Conservation (phyloP, 2,329 filamentous ascomycete species). For the Fusarium sp. region DNA sequence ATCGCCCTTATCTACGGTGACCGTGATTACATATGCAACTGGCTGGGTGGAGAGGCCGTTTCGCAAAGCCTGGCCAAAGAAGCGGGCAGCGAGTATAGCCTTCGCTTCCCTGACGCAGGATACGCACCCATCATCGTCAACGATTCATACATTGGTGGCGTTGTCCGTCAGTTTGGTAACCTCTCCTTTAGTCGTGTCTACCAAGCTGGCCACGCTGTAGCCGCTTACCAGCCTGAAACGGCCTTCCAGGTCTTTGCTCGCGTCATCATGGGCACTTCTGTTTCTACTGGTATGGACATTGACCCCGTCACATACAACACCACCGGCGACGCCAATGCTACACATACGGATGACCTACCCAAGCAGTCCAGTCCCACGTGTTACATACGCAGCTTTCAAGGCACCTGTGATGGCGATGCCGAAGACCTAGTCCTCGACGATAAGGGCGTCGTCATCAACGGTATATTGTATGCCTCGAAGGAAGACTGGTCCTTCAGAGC, state of each 20-base stretch:
- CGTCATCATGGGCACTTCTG: conserved; percentile 68
- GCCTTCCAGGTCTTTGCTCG: conserved; percentile 73
- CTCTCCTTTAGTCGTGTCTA: conserved; percentile 78
- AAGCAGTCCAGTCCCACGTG: conserved; percentile 67
- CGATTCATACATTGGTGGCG: conserved; percentile 76
- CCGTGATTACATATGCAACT: conserved; percentile 75
- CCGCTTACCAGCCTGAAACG: conserved; percentile 73
- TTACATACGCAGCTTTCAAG: conserved; percentile 68
- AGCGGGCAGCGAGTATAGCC: conserved; percentile 62
- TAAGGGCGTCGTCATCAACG: conserved; percentile 72
- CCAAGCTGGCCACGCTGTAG: conserved; percentile 75
- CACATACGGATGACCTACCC: conserved; percentile 68
- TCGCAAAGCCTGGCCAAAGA: conserved; percentile 73
- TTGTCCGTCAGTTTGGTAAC: conserved; percentile 83
- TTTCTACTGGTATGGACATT: conserved; percentile 69
- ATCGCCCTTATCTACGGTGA: conserved; percentile 81
- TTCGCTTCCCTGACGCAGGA: conserved; percentile 74
- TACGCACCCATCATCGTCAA: conserved; percentile 82
- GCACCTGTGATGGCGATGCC: conserved; percentile 67
- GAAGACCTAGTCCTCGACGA: conserved; percentile 64
- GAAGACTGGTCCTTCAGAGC: conserved; percentile 60
- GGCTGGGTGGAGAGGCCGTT: conserved; percentile 81
- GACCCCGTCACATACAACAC: conserved; percentile 69
- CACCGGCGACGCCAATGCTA: conserved; percentile 70
- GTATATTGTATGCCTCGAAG: conserved; percentile 65